A percentile compares a stretch with the other conserved stretches of the same genome.
Conservation (phyloP, 768 basidiomycete genomes). For the Mycena vitilis region DNA sequence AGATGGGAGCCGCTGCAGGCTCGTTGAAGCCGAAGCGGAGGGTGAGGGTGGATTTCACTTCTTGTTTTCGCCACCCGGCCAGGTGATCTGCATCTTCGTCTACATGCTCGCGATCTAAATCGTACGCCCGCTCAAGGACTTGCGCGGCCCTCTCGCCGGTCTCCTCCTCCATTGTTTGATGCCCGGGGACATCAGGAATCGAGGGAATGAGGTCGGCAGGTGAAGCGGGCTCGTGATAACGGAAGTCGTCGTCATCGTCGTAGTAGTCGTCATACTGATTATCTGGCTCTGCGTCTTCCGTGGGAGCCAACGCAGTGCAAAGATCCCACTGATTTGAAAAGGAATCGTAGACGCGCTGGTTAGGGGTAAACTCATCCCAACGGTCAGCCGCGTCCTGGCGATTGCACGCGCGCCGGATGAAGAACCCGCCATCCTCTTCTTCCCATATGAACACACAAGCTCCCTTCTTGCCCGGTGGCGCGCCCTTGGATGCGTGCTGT, state of each 20-base stretch:
- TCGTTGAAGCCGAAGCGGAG: slow-evolving; percentile 20
- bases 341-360: slow-evolving; percentile 29
- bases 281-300: slow-evolving; percentile 23
- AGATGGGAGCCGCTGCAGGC: slow-evolving; percentile 1
- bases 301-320: slow-evolving; percentile 23
- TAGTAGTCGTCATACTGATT: not conserved
- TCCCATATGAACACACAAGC: slow-evolving; percentile 34
- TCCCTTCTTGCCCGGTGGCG: slow-evolving; percentile 25
- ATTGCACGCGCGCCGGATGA: slow-evolving; percentile 25
- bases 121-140: slow-evolving; percentile 24
- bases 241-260: slow-evolving; percentile 18
- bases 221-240: slow-evolving; percentile 4
- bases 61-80: slow-evolving; percentile 16
- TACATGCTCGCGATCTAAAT: slow-evolving; percentile 14
- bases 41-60: slow-evolving; percentile 3
- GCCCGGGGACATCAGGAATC: slow-evolving; percentile 30
- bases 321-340: slow-evolving; percentile 35
- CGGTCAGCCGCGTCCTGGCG: slow-evolving; percentile 16
- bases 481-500: slow-evolving; percentile 20
- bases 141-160: slow-evolving; percentile 24
- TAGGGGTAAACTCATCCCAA: slow-evolving; percentile 32
- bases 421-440: slow-evolving; percentile 28
- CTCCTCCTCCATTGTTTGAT: slow-evolving; percentile 19
- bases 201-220: slow-evolving; percentile 16
- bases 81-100: slow-evolving; percentile 11